A percentile compares a stretch with the other conserved stretches of the same genome.
Conservation (phyloP, 805 yeast genomes). For the Metschnikowia reukaufii region DNA sequence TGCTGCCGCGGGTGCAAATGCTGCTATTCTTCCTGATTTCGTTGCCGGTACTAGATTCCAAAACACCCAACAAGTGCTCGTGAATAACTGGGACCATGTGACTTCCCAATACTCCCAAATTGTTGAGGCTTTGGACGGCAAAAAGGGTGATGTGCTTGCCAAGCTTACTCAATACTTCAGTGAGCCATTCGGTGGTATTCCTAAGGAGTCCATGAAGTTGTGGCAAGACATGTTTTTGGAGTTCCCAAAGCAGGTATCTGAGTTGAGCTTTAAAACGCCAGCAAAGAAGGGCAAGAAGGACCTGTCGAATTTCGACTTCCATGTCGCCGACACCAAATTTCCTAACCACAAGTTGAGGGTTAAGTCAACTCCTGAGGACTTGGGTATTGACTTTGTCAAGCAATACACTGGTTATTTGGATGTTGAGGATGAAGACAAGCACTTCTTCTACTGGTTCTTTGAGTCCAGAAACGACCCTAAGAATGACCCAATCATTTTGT, state of each 20-base stretch:
- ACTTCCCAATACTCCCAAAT: slow-evolving; percentile 16
- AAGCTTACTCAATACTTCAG: slow-evolving; percentile 53
- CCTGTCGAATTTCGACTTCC: slow-evolving; percentile 35
- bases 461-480: slow-evolving; percentile 71
- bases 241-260: slow-evolving; percentile 56
- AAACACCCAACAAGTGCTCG: slow-evolving; percentile 15
- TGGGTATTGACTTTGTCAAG: slow-evolving; percentile 79
- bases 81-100: slow-evolving; percentile 13
- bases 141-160: slow-evolving; percentile 33
- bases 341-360: slow-evolving; percentile 31
- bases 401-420: slow-evolving; percentile 88
- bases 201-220: slow-evolving; percentile 47
- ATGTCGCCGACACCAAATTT: slow-evolving; percentile 38
- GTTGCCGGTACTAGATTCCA: slow-evolving; percentile 7
- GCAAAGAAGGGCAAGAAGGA: slow-evolving; percentile 43
- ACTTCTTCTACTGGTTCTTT: slow-evolving; percentile 90
- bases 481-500: slow-evolving; percentile 81
- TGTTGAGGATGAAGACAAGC: slow-evolving; percentile 78
- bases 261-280: slow-evolving; percentile 48
- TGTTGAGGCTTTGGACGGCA: slow-evolving; percentile 16
- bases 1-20: slow-evolving; percentile 17
- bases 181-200: slow-evolving; percentile 48
- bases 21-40: slow-evolving; percentile 16
- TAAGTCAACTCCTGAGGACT: slow-evolving; percentile 25
- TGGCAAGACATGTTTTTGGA: slow-evolving; percentile 66